These are phyloP conservation scores for Aureobasidium melanogenum DNA, from an alignment of 2,329 filamentous ascomycete species.

Conservation along the genomic window DNA sequence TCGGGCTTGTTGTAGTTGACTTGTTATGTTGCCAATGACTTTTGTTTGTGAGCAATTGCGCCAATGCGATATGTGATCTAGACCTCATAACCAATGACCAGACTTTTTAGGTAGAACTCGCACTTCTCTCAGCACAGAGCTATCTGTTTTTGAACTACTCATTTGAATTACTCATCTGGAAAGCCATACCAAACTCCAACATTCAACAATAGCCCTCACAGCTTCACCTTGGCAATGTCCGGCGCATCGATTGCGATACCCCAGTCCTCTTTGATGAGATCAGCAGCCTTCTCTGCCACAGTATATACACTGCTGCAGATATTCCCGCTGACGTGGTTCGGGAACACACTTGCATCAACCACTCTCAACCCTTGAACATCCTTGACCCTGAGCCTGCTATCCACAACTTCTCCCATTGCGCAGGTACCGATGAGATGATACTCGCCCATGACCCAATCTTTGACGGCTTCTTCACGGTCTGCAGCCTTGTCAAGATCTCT, in stretches of 20 bases:
- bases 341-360: constrained; percentile 28
- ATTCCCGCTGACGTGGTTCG: constrained; percentile 24
- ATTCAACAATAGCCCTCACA: not conserved
- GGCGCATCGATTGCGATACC: not conserved
- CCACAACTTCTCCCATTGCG: constrained; percentile 36
- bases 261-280: constrained; percentile 25
- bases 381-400: constrained; percentile 28
- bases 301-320: constrained; percentile 23
- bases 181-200: no score
- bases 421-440: constrained; percentile 36
- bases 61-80: no score
- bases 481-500: constrained; percentile 19
- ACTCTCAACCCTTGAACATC: constrained; percentile 29
- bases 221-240: not conserved
- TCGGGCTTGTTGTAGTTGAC: no score
- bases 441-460: constrained; percentile 21
- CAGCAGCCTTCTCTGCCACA: constrained; percentile 24
- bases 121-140: no score
- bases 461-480: constrained; percentile 20
- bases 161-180: no score
- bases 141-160: no score
- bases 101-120: no score
- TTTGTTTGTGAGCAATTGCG: no score
- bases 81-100: no score
- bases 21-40: no score